Conservation (phyloP, 208 protist genomes). For the Acanthamoeba culbertsoni region DNA sequence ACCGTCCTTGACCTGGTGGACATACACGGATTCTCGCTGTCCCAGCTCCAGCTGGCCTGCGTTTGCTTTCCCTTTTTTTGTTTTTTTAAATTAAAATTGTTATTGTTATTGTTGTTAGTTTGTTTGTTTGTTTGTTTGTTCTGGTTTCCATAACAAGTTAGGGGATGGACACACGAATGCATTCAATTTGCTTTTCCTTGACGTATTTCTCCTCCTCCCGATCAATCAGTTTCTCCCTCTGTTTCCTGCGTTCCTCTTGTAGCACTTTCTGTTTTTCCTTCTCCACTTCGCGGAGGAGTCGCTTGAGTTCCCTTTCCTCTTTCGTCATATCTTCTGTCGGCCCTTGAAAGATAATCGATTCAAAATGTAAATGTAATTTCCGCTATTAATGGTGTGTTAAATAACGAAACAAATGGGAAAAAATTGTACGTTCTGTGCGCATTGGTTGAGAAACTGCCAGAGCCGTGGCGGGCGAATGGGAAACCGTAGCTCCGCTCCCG, state of each 20-base stretch:
- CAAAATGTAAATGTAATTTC: too few relatives aligned
- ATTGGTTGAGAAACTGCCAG: too few relatives aligned
- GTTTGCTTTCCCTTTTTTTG: too few relatives aligned
- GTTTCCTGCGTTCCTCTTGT: background rate
- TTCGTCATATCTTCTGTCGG: constrained; percentile 23
- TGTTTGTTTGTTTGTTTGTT: background rate
- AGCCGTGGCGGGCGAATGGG: too few relatives aligned
- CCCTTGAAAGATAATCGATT: too few relatives aligned
- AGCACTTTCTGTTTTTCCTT: constrained; percentile 1
- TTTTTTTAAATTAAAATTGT: background rate
- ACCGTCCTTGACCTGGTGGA: background rate
- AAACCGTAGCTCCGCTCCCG: too few relatives aligned
- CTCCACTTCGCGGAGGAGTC: background rate
- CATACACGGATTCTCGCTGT: background rate
- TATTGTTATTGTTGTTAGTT: too few relatives aligned
- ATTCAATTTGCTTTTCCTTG: background rate
- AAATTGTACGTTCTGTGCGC: too few relatives aligned
- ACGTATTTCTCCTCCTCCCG: constrained; percentile 4
- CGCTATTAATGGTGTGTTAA: too few relatives aligned
- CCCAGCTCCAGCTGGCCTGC: background rate
- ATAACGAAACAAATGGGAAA: too few relatives aligned
- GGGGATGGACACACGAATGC: background rate
- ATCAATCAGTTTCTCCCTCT: background rate
- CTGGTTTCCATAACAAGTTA: background rate
- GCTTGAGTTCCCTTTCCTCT: background rate